Percentiles rank a stretch among this genome's conserved stretches.
Conservation (phyloP, 2,329 filamentous ascomycete genomes). For the Fusarium nurragi region DNA sequence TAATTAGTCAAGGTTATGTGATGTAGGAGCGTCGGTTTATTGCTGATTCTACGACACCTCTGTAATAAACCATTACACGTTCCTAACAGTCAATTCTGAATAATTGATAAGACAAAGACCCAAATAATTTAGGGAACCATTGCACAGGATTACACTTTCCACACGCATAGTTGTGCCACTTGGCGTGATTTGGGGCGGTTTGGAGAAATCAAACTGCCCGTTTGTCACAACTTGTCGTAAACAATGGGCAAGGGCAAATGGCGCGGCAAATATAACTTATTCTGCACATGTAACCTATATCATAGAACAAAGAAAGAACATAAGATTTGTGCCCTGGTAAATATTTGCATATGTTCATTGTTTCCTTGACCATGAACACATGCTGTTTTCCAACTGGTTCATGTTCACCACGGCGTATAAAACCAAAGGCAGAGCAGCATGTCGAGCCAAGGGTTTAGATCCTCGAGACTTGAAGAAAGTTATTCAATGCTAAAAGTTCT, state of each 20-base stretch:
- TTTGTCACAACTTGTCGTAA: background rate
- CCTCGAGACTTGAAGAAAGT: background rate
- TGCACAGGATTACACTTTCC: fast-evolving
- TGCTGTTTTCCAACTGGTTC: background rate
- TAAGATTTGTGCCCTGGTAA: background rate
- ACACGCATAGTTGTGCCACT: fast-evolving
- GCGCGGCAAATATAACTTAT: background rate
- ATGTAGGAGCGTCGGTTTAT: too few species aligned
- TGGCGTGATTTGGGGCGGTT: background rate
- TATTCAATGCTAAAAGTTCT: fast-evolving
- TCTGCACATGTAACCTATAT: background rate
- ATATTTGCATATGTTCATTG: background rate
- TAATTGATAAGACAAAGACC: too few species aligned
- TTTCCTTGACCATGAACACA: background rate
- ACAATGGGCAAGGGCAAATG: background rate
- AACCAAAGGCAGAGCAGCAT: background rate
- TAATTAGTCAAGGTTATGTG: too few species aligned
- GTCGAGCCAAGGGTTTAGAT: too few species aligned
- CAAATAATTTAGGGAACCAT: background rate
- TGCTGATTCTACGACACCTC: too few species aligned
- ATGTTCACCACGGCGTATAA: background rate
- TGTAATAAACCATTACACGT: too few species aligned
- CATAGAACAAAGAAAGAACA: background rate
- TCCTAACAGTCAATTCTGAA: too few species aligned
- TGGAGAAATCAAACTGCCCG: background rate